Evolutionary conservation across 1,139 yeast species (phyloP), one percentile per base, ranked within the genome.

Genomic region (Suhomyces chickasaworum): DNA sequence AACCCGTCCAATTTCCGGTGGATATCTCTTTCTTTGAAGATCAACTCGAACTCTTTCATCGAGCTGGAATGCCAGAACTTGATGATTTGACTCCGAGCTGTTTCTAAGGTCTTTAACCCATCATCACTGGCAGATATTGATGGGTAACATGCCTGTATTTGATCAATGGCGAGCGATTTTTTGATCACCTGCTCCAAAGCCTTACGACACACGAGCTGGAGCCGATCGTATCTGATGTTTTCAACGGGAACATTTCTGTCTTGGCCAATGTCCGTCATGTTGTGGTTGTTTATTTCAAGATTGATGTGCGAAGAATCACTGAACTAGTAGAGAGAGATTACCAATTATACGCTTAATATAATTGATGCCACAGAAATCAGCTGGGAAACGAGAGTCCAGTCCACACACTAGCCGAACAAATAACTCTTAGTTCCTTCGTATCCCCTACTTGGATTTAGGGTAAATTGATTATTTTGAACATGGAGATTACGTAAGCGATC

Each of bases 61-160:
- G 89, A 78, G 23, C 79, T 77, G 10, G 69, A 65, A 36, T 71
- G 72, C 88, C 93, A 86, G 53, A 81, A 83, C 27, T 76, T 75
- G 8, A 76, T 65, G 16, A 88, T 77, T 58, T 86, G 93, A 5
- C 69, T 64, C 45, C 86, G 71, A 3, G 90, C 86, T 33, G 76
- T 77, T 27, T 77, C 75, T 15, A 89, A 65, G 1, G 80, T 73
- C 29, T 66, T 66, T 6, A 64, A 60, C 0, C 91, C 93, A 9
- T 77, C 77, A 16, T 66, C 68, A 3, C 78, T 66, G 12, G 65
- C 54, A 0, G 84, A 72, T 18, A 85, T 71, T 1, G 73, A 66
- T 0, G 96, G 95, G 61, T 81, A 89, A 59, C 96, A 87, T 23
- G 80, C 68, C 34, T 72, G 68, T 27, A 89, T 64, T 52, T 82